Percentiles rank a stretch among this genome's conserved stretches.
Conservation (phyloP, 257 asterid species). For the Solanum rostratum region DNA sequence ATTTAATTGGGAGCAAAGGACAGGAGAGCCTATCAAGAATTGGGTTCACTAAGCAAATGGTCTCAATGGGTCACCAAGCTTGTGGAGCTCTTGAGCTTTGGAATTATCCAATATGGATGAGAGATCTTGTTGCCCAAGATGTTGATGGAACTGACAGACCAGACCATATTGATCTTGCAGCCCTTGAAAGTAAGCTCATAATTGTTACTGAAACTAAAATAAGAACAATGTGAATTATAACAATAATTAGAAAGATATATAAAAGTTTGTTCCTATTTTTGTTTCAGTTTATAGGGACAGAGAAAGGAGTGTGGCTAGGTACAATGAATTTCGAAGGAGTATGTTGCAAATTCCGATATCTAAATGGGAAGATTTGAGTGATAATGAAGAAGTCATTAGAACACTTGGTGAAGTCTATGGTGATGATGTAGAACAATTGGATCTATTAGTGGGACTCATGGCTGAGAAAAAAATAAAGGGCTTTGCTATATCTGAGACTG, state of each 20-base stretch:
- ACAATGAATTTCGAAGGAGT: conserved; percentile 46
- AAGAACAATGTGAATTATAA: too few relatives aligned
- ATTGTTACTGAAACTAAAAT: too few relatives aligned
- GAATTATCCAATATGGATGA: conserved; percentile 51
- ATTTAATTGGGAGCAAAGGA: conserved; percentile 32
- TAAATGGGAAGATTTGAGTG: conserved; percentile 55
- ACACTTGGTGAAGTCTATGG: conserved; percentile 32
- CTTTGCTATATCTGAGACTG: conserved; percentile 58
- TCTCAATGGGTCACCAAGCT: conserved; percentile 69
- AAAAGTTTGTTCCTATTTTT: too few relatives aligned
- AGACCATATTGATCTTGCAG: conserved; percentile 33
- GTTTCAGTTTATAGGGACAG: conserved; percentile 44
- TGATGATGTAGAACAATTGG: conserved; percentile 43
- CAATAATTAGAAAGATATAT: too few relatives aligned
- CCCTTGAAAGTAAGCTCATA: conserved; percentile 42
- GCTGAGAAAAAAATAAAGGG: conserved; percentile 56
- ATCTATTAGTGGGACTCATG: conserved; percentile 38
- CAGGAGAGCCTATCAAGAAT: conserved; percentile 14
- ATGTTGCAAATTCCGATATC: conserved; percentile 38
- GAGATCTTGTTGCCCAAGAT: conserved; percentile 32
- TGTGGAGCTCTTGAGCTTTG: conserved; percentile 58
- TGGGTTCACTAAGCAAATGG: conserved; percentile 43
- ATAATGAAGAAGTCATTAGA: conserved; percentile 29
- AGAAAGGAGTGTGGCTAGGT: conserved; percentile 50
- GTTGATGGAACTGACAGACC: conserved; percentile 38